Evolutionary conservation across 139 green algal species (phyloP).

Genomic region (Micractinium sp.): DNA sequence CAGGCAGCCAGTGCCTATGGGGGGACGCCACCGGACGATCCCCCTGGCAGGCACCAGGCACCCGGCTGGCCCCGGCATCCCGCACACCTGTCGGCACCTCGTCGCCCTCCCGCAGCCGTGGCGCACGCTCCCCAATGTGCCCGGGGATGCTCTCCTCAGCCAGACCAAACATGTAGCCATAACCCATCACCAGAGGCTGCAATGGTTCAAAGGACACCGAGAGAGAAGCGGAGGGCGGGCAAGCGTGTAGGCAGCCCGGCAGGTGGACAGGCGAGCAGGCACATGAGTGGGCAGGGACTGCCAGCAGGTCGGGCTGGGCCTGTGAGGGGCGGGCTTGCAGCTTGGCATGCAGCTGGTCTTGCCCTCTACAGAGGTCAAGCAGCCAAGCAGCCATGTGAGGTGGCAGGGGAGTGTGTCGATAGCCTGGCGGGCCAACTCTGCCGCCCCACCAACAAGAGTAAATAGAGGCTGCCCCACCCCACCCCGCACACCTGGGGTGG

Average conservation of each 20-base stretch:
- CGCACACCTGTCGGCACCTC: neutral
- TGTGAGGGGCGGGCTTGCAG: neutral
- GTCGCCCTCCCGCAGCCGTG: conserved; percentile 25
- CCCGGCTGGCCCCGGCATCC: too few species aligned
- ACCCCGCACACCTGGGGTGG: conserved; percentile 66
- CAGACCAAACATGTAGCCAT: conserved; percentile 83
- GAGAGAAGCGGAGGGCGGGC: neutral
- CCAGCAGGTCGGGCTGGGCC: neutral
- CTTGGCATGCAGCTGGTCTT: neutral
- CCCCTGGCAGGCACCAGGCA: too few species aligned
- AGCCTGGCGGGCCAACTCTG: too few species aligned
- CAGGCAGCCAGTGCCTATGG: too few species aligned
- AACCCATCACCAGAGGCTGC: conserved; percentile 89
- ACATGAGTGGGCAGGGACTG: neutral
- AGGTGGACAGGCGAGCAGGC: too few species aligned
- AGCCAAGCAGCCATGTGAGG: neutral
- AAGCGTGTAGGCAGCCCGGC: neutral
- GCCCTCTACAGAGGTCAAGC: neutral
- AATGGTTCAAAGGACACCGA: neutral
- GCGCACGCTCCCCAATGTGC: conserved; percentile 86
- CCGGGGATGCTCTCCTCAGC: conserved; percentile 81
- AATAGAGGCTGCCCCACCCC: neutral
- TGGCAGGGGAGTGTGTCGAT: too few species aligned
- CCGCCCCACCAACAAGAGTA: neutral
- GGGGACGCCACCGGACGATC: too few species aligned